Evolutionary conservation across 768 basidiomycete species (phyloP).

Genomic region (Ephemerocybe angulata): DNA sequence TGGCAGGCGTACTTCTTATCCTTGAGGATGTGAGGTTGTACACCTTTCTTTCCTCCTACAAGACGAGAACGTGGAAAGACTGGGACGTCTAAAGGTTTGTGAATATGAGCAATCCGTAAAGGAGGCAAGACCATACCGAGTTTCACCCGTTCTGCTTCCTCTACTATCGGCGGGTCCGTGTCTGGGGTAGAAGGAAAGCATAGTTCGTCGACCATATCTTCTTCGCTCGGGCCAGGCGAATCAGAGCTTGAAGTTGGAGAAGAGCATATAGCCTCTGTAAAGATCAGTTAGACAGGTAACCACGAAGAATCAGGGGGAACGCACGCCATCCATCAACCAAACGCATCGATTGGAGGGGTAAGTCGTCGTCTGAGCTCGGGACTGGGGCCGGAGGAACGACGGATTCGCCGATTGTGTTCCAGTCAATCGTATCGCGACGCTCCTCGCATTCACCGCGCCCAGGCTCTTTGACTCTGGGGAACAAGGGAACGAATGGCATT

Average conservation of each 20-base stretch:
- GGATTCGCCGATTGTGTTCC: conserved; percentile 10
- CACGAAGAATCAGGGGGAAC: conserved; percentile 18
- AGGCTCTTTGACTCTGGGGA: not conserved
- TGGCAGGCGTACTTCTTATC: conserved; percentile 24
- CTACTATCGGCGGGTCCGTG: conserved; percentile 37
- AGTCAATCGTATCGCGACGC: conserved; percentile 6
- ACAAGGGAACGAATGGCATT: conserved; percentile 25
- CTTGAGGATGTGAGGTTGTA: conserved; percentile 24
- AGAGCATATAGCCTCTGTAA: conserved; percentile 34
- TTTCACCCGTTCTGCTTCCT: conserved; percentile 37
- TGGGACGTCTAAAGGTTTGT: not conserved
- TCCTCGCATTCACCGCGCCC: not conserved
- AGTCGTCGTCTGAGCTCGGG: conserved; percentile 29
- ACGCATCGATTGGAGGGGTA: conserved; percentile 49
- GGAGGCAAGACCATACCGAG: conserved; percentile 40
- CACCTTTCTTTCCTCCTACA: conserved; percentile 37
- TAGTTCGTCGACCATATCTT: conserved; percentile 51
- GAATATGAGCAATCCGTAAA: not conserved
- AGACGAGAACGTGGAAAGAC: conserved; percentile 51
- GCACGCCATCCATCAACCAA: conserved; percentile 66
- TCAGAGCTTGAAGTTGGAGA: conserved; percentile 43
- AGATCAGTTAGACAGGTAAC: not conserved
- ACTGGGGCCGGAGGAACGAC: not conserved
- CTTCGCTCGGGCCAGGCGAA: conserved; percentile 37
- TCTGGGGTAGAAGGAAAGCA: conserved; percentile 46